Percentiles rank a stretch among this genome's conserved stretches.
Conservation (phyloP, 1,284 basidiomycete genomes). For the Austropuccinia psidii region DNA sequence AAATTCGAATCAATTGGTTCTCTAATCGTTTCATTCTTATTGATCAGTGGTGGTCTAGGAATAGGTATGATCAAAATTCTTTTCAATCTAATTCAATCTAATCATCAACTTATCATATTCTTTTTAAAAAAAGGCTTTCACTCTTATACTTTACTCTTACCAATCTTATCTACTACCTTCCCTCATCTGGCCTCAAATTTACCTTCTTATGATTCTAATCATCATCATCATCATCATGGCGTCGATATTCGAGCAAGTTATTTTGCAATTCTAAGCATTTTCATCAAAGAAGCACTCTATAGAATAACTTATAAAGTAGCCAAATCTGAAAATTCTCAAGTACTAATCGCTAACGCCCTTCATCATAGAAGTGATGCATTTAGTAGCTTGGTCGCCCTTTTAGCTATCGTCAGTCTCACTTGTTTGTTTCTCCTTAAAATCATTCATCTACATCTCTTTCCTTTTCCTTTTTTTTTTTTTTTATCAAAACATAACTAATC, state of each 20-base stretch:
- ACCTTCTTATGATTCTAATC: conserved; percentile 44
- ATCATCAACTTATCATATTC: neutral
- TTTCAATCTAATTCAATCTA: neutral
- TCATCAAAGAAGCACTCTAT: conserved; percentile 89
- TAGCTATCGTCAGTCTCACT: conserved; percentile 60
- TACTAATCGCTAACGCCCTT: conserved; percentile 62
- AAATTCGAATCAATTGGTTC: conserved; percentile 94
- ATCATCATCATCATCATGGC: conserved; percentile 38
- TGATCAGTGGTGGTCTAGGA: conserved; percentile 74
- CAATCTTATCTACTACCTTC: conserved; percentile 53
- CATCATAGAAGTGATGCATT: conserved; percentile 94
- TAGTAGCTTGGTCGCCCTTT: conserved; percentile 74
- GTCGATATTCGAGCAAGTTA: conserved; percentile 93
- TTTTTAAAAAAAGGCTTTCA: conserved; percentile 55
- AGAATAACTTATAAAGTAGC: conserved; percentile 76
- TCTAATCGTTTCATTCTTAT: conserved; percentile 68
- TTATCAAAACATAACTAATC: neutral
- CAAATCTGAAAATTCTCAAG: conserved; percentile 77
- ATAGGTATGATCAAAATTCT: conserved; percentile 54
- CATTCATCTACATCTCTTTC: neutral
- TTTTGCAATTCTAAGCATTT: conserved; percentile 75
- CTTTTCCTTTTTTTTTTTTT: neutral
- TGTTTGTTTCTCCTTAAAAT: neutral
- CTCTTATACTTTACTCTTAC: conserved; percentile 70
- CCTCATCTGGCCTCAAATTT: conserved; percentile 52